These are phyloP conservation scores for Ustilago vetiveriae DNA, from an alignment of 1,284 basidiomycete genomes.

Conservation along the genomic window DNA sequence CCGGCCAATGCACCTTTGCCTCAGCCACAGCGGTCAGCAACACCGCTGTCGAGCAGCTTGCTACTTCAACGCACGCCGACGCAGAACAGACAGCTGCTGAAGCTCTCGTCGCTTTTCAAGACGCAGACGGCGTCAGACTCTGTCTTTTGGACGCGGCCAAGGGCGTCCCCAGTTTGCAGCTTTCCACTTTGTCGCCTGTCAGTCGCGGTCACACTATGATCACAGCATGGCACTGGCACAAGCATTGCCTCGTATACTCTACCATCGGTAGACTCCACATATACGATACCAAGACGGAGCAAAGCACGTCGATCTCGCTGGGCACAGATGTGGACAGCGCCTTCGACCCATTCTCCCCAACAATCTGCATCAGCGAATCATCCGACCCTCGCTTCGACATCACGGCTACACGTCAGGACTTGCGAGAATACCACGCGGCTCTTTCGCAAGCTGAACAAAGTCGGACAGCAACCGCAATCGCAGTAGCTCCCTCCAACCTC, in stretches of 20 bases:
- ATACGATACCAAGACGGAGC: conserved; percentile 5
- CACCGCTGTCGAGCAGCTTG: conserved; percentile 22
- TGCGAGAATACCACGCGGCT: conserved; percentile 26
- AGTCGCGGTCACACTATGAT: conserved; percentile 10
- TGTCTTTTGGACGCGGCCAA: conserved; percentile 9
- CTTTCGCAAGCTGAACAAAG: background rate
- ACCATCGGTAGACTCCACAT: conserved; percentile 22
- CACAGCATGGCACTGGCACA: conserved; percentile 22
- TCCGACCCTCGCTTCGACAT: background rate
- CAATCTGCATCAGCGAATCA: conserved; percentile 9
- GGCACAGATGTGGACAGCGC: conserved; percentile 1
- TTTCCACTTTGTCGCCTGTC: conserved; percentile 2
- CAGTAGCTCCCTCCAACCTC: conserved; percentile 9
- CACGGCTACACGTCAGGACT: conserved; percentile 18
- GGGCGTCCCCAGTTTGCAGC: conserved; percentile 1
- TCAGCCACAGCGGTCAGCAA: conserved; percentile 20
- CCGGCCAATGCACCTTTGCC: conserved; percentile 23
- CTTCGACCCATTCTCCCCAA: conserved; percentile 23
- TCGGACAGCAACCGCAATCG: background rate
- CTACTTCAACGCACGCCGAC: background rate
- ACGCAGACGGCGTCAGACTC: conserved; percentile 12
- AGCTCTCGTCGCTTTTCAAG: conserved; percentile 28
- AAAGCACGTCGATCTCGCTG: background rate
- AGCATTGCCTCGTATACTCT: conserved; percentile 22
- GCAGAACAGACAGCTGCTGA: background rate